These are phyloP conservation scores for Triangularia setosa DNA, from an alignment of 2,329 filamentous ascomycete species.

Conservation along the genomic window DNA sequence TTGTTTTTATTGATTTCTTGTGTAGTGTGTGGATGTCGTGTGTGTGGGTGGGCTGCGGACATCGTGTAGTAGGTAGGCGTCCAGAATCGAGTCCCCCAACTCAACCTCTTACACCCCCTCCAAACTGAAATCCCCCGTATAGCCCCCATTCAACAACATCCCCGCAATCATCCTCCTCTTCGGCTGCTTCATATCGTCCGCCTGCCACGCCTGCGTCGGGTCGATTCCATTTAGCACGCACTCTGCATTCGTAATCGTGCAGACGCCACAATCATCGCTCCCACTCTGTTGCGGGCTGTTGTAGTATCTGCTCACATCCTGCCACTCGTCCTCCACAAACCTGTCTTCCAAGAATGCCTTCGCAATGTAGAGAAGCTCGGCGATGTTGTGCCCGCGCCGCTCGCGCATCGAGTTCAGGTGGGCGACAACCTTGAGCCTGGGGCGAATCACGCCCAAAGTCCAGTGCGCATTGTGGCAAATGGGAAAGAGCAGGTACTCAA, in stretches of 20 bases:
- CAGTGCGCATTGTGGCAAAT: slow-evolving; percentile 65
- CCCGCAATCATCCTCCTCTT: slow-evolving; percentile 62
- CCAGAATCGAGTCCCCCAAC: not conserved
- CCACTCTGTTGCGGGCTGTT: slow-evolving; percentile 53
- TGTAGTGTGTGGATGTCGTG: no score
- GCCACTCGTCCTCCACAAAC: slow-evolving; percentile 60
- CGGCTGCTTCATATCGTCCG: slow-evolving; percentile 49
- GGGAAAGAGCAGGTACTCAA: slow-evolving; percentile 66
- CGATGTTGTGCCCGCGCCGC: not conserved
- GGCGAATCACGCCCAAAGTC: slow-evolving; percentile 67
- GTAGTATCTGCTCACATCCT: slow-evolving; percentile 45
- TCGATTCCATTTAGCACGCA: slow-evolving; percentile 54
- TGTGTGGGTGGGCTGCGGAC: no score
- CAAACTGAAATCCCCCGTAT: slow-evolving; percentile 56
- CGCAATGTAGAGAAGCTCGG: not conserved
- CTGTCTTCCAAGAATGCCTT: slow-evolving; percentile 28
- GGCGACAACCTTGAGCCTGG: slow-evolving; percentile 55
- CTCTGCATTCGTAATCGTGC: slow-evolving; percentile 69
- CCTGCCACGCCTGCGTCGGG: slow-evolving; percentile 46
- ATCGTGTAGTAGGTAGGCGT: no score
- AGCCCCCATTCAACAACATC: slow-evolving; percentile 64
- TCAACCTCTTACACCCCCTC: slow-evolving; percentile 4
- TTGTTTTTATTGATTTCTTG: no score
- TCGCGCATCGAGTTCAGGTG: slow-evolving; percentile 63
- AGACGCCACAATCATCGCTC: slow-evolving; percentile 72